Percentiles rank a stretch among this genome's conserved stretches.
Evolutionary conservation across 768 basidiomycete species (phyloP).

Genomic region (Tremella mesenterica): DNA sequence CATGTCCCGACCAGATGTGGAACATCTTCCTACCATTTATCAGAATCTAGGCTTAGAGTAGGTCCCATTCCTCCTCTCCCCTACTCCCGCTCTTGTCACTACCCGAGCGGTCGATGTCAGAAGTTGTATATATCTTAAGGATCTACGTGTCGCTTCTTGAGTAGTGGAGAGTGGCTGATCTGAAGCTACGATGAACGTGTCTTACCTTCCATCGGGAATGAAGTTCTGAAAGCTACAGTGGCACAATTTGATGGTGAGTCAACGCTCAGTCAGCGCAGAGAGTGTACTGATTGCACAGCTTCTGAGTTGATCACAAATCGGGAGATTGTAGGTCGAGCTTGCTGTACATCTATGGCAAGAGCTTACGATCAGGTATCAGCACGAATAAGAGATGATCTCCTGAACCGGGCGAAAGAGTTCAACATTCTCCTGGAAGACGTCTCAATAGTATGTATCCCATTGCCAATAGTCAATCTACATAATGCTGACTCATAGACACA

Average conservation of each 20-base stretch:
- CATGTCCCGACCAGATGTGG: conserved; percentile 81
- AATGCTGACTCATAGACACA: conserved; percentile 41
- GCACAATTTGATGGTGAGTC: conserved; percentile 78
- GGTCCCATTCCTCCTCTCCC: conserved; percentile 2
- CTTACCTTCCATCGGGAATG: conserved; percentile 92
- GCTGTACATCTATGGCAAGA: not conserved
- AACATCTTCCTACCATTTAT: conserved; percentile 85
- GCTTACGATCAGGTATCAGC: conserved; percentile 61
- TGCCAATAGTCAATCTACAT: not conserved
- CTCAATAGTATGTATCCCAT: conserved; percentile 56
- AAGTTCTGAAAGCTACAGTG: conserved; percentile 94
- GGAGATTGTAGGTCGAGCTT: conserved; percentile 65
- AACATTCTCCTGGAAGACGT: conserved; percentile 93
- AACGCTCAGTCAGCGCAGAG: conserved; percentile 44
- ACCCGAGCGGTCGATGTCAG: not conserved
- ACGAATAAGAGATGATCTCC: conserved; percentile 79
- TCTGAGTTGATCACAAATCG: conserved; percentile 67
- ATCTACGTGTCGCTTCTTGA: too few species aligned
- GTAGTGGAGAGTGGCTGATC: conserved; percentile 5
- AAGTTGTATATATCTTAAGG: too few species aligned
- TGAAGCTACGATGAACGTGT: conserved; percentile 84
- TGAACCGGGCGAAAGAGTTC: conserved; percentile 91
- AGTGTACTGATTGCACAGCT: conserved; percentile 13
- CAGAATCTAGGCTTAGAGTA: conserved; percentile 79
- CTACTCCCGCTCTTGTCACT: too few species aligned